Evolutionary conservation across 495 filamentous ascomycete species (phyloP).

Genomic region (Aspergillus avenaceus): DNA sequence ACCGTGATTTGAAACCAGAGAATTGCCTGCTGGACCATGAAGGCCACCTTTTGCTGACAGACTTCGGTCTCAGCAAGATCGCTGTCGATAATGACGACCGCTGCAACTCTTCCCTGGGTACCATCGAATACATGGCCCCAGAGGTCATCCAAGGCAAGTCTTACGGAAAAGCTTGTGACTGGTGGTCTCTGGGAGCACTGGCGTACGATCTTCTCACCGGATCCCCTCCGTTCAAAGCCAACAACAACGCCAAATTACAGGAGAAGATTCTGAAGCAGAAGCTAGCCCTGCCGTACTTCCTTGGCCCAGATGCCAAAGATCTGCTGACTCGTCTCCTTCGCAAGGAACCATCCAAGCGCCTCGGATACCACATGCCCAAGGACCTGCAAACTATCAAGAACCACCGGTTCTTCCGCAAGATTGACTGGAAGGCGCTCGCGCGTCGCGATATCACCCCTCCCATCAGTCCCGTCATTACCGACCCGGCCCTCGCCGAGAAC

Average conservation of each 20-base stretch:
- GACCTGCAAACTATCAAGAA: constrained; percentile 83
- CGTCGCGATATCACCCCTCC: constrained; percentile 76
- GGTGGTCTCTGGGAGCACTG: constrained; percentile 95
- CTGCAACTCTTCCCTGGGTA: constrained; percentile 82
- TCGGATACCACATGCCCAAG: constrained; percentile 83
- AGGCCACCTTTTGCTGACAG: constrained; percentile 90
- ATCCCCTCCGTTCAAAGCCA: constrained; percentile 79
- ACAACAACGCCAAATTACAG: constrained; percentile 87
- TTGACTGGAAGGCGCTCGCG: constrained; percentile 84
- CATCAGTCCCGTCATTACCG: constrained; percentile 86
- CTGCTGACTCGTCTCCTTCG: constrained; percentile 81
- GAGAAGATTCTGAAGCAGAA: constrained; percentile 92
- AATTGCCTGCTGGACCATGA: constrained; percentile 91
- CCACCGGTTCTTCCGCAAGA: constrained; percentile 93
- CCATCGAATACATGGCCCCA: constrained; percentile 97
- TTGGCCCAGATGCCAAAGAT: constrained; percentile 87
- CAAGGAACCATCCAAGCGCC: constrained; percentile 84
- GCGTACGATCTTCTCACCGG: constrained; percentile 91
- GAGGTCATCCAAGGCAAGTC: constrained; percentile 78
- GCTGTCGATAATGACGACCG: constrained; percentile 72
- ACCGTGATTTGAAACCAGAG: constrained; percentile 95
- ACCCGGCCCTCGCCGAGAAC: constrained; percentile 93
- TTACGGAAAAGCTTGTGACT: constrained; percentile 93
- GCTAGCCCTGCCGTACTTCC: constrained; percentile 78
- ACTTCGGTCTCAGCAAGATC: constrained; percentile 96